Evolutionary conservation across 495 filamentous ascomycete species (phyloP).

Genomic region (Pyrenopolyporus hunteri): DNA sequence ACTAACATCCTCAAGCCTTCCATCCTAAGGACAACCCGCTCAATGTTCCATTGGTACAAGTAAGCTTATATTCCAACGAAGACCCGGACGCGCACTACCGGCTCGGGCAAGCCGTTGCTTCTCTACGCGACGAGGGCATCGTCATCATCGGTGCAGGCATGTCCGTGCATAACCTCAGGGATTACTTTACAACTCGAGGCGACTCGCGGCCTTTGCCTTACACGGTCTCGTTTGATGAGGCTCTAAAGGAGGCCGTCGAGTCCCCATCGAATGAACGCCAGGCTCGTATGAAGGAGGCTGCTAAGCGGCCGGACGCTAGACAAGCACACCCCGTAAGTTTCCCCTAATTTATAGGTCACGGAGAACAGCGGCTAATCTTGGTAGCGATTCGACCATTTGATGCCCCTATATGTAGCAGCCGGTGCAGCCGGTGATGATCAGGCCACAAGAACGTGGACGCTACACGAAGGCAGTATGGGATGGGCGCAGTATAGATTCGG

Average conservation of each 20-base stretch:
- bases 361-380: slow-evolving; percentile 27
- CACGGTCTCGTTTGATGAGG: slow-evolving; percentile 76
- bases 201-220: slow-evolving; percentile 65
- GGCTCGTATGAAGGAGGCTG: slow-evolving; percentile 62
- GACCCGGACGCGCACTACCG: slow-evolving; percentile 72
- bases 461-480: slow-evolving; percentile 69
- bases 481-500: slow-evolving; percentile 83
- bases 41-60: slow-evolving; percentile 79
- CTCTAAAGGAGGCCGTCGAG: slow-evolving; percentile 72
- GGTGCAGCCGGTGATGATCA: slow-evolving; percentile 70
- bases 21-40: slow-evolving; percentile 74
- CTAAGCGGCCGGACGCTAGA: slow-evolving; percentile 69
- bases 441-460: slow-evolving; percentile 68
- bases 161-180: slow-evolving; percentile 85
- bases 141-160: slow-evolving; percentile 82
- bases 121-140: slow-evolving; percentile 73
- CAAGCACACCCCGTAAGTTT: slow-evolving; percentile 71
- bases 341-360: not conserved
- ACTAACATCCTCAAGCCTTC: slow-evolving; percentile 57
- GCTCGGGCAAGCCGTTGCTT: slow-evolving; percentile 70
- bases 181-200: slow-evolving; percentile 57
- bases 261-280: slow-evolving; percentile 61
- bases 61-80: slow-evolving; percentile 74
- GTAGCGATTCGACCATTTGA: slow-evolving; percentile 71
- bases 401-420: slow-evolving; percentile 77